Evolutionary conservation across 495 filamentous ascomycete species (phyloP), one percentile per base, ranked within the genome.

Genomic region (Penicillium paradoxum): DNA sequence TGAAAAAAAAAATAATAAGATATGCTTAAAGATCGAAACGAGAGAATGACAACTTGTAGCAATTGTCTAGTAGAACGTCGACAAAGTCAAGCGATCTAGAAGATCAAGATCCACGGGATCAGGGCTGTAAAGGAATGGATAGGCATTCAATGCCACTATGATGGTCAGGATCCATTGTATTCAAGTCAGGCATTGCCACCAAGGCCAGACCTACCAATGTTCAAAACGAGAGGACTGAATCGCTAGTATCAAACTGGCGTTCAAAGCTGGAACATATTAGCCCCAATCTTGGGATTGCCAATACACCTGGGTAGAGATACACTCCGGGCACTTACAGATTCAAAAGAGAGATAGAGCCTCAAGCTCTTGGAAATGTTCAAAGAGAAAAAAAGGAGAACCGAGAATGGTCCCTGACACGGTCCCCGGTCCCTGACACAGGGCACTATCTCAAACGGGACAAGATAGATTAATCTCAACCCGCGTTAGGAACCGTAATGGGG

Each of bases 111-210:
- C 32, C 44, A 50, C 46, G 38, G 55, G 43, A 54, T 41, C 50
- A 42, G 53, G 44, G 44, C 54, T 36, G 58, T 41, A 55, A 65
- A 69, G 30, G 57, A 63, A 60, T 56, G 60, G 14, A 66, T 62
- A 30, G 65, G 63, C 69, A 71, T 51, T 73, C 71, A 73, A 72
- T 71, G 66, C 68, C 71, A 60, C 60, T 66, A 50, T 51, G 33
- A 37, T 34, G 10, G 43, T 49, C 49, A 53, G 44, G 21, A 42
- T 49, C 32, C 54, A 32, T 9, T 43, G 9, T 22, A 24, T n/a
- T 11, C 15, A 11, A 44, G 15, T 15, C 0, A 51, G 22, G n/a
- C n/a, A n/a, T 9, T 17, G 13, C 18, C 24, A n/a, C n/a, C n/a
- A n/a, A 9, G 6, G 6, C n/a, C 13, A 34, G 19, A 21, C 29